Evolutionary conservation across 208 protist genomes (phyloP), one percentile per base, ranked within the genome.

Genomic region (Acanthamoeba healyi): DNA sequence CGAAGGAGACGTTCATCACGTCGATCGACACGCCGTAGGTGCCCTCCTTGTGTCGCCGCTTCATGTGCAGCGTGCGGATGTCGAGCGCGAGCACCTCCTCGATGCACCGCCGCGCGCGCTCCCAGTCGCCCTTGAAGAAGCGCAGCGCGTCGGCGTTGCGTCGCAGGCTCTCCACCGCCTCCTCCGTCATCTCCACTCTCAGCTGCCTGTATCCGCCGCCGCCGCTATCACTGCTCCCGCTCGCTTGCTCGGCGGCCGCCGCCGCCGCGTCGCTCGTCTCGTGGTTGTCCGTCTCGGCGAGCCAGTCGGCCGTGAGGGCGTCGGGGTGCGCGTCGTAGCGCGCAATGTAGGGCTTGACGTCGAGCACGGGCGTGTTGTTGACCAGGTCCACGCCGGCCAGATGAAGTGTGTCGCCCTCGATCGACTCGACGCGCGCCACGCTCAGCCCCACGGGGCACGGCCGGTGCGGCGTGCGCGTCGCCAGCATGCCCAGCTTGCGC

Each of bases 351-450:
- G 98, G 98, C 96, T 99, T 99, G 90, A 99, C 98, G 94, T 99
- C 99, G 32, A 99, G 95, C 77, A 99, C 98, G 12, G 98, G 98
- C 38, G 99, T 99, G 42, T 98, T 98, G 95, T 99, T 98, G 29
- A 99, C 96, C 22, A 99, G 95, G 91, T 99, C 98, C 89, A 99
- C 96, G 58, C 98, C 98, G 14, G 77, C 63, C 17, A 97, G 32
- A 42, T 97, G 97, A 24, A 99, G 97, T 34, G 86, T 95, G 61
- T 88, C 89, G 36, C 82, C 17, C 15, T 93, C 79, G 24, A 97
- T 79, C 46, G 26, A 36, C 2, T 97, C 95, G n/a, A 97, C 38
- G 40, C 91, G 61, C 19, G 94, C 96, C 19, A 96, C 40, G 26
- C 56, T 94, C 34, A 98, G 65, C 7, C 97, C 97, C 56, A 98